Conservation (phyloP, 805 yeast species). For the Geotrichum ghanense region DNA sequence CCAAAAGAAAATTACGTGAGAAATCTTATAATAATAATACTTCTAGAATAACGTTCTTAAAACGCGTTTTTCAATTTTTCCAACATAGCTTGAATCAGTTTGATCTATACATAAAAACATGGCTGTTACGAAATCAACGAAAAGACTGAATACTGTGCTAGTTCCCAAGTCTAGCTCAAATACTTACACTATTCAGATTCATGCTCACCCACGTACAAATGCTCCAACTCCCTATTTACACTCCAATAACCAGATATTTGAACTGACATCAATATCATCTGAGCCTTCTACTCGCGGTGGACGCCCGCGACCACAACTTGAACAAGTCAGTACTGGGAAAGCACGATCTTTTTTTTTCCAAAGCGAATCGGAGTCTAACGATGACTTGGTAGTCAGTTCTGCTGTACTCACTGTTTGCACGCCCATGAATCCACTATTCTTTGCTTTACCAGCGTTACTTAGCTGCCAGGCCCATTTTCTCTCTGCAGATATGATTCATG, state of each 20-base stretch:
- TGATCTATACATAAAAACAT: too few species aligned
- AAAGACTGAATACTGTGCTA: not conserved
- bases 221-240: conserved; percentile 13
- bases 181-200: not conserved
- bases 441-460: conserved; percentile 16
- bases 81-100: too few species aligned
- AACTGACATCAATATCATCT: not conserved
- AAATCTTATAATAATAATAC: too few species aligned
- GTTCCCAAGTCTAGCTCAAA: not conserved
- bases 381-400: conserved; percentile 11
- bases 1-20: too few species aligned
- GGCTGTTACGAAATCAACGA: not conserved
- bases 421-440: conserved; percentile 20
- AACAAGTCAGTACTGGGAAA: conserved; percentile 5
- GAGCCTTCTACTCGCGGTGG: conserved; percentile 1
- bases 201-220: conserved; percentile 18
- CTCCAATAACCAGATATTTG: not conserved
- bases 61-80: too few species aligned
- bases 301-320: conserved; percentile 7
- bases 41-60: too few species aligned
- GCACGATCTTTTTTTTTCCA: conserved; percentile 7
- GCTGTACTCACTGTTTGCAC: conserved; percentile 17
- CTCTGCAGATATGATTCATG: conserved; percentile 20
- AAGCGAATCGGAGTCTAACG: not conserved
- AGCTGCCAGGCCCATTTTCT: conserved; percentile 11